phyloP scores from a whole-genome alignment of 2,329 filamentous ascomycete species.

The Fusarium protoensiforme region DNA sequence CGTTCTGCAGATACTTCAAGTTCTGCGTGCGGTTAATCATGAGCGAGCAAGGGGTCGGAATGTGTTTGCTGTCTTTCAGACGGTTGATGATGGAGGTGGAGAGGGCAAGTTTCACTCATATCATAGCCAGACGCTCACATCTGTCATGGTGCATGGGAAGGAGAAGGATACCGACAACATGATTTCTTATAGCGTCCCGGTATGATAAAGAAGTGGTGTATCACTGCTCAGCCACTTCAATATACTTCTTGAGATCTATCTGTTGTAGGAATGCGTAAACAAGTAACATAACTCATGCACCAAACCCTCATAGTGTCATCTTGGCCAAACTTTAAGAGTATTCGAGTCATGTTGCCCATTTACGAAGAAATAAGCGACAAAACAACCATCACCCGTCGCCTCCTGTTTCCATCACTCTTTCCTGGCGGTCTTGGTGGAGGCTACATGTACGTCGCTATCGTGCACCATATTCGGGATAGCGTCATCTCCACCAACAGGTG shows the following conservation, averaged over 20 bases:
- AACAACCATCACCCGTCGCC: too few species aligned
- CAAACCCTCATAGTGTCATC: too few species aligned
- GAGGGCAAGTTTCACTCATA: conserved; percentile 29
- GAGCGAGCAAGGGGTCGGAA: conserved; percentile 19
- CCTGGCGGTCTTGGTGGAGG: neutral
- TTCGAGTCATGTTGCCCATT: too few species aligned
- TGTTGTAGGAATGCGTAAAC: too few species aligned
- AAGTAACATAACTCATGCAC: too few species aligned
- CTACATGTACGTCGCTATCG: neutral
- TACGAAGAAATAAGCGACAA: neutral
- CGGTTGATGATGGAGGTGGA: conserved; percentile 20
- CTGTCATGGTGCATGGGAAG: conserved; percentile 10
- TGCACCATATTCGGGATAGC: neutral
- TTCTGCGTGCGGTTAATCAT: conserved; percentile 17
- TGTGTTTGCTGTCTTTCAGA: conserved; percentile 12
- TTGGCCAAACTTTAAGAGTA: too few species aligned
- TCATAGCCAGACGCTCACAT: conserved; percentile 17
- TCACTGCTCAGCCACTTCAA: neutral
- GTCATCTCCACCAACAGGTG: neutral
- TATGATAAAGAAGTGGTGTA: neutral
- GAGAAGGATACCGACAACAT: neutral
- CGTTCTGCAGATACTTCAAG: conserved; percentile 27
- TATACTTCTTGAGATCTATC: neutral
- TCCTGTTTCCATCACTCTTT: neutral
- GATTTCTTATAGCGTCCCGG: neutral